Conservation (phyloP, 352 stramenopile species). For the Phytophthora melonis region DNA sequence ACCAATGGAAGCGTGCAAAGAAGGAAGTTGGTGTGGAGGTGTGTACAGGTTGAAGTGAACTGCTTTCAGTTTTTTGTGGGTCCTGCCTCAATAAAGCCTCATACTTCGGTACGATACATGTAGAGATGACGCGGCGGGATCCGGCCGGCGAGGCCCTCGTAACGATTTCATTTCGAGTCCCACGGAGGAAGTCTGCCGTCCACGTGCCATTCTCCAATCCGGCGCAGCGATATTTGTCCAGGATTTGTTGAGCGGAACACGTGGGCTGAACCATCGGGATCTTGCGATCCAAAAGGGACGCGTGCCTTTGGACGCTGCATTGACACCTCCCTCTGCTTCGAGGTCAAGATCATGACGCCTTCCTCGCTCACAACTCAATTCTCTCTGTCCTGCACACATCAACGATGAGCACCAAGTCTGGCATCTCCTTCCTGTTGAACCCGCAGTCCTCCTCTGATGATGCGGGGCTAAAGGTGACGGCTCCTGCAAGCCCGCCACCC, state of each 20-base stretch:
- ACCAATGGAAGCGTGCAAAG: not conserved
- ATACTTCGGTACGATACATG: not conserved
- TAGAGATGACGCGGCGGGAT: not conserved
- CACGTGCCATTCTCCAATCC: slow-evolving; percentile 23
- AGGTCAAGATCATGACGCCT: not conserved
- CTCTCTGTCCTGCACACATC: slow-evolving; percentile 9
- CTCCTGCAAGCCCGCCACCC: slow-evolving; percentile 19
- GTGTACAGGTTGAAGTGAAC: not conserved
- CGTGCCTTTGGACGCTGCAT: slow-evolving; percentile 9
- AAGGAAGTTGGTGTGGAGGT: not conserved
- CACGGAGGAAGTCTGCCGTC: slow-evolving; percentile 12
- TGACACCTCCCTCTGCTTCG: slow-evolving; percentile 6
- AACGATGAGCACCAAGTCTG: slow-evolving; percentile 41
- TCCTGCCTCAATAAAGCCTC: not conserved
- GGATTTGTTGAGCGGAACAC: slow-evolving; percentile 30
- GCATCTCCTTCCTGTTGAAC: slow-evolving; percentile 56
- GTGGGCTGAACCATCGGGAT: slow-evolving; percentile 40
- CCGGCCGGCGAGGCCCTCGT: too few species aligned
- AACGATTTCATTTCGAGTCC: slow-evolving; percentile 11
- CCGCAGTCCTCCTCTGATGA: slow-evolving; percentile 16
- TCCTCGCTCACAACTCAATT: slow-evolving; percentile 22
- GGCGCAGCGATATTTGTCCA: not conserved
- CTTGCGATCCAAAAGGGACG: slow-evolving; percentile 11
- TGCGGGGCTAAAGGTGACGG: slow-evolving; percentile 2
- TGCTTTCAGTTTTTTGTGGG: not conserved